A percentile compares a stretch with the other conserved stretches of the same genome.
phyloP scores from a whole-genome alignment of 208 protist species.

The Wallacemonas rigidus region DNA sequence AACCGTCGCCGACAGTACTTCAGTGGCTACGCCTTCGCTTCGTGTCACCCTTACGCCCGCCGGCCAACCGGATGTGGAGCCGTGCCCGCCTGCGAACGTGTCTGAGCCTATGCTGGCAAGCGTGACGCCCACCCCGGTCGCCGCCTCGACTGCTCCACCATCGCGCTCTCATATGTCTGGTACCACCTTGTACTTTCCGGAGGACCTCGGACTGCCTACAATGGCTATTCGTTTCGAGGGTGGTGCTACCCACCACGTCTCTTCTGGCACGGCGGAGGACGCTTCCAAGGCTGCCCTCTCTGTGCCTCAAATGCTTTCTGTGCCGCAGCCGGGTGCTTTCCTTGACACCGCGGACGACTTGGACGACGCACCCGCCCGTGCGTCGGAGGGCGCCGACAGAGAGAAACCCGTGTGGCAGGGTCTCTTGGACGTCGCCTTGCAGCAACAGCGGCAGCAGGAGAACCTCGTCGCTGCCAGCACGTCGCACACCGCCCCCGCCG shows the following conservation, averaged over 20 bases:
- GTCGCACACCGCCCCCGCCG: constrained; percentile 14
- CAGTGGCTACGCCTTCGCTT: not conserved
- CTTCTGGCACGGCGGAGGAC: constrained; percentile 27
- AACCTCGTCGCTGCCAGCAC: not conserved
- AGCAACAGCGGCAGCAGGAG: constrained; percentile 11
- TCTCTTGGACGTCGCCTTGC: constrained; percentile 38
- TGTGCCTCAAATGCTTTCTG: constrained; percentile 49
- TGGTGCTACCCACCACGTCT: constrained; percentile 10
- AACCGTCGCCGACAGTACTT: not conserved
- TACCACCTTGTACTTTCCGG: constrained; percentile 65
- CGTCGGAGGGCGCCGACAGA: not conserved
- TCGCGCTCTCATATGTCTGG: constrained; percentile 20
- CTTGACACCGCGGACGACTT: constrained; percentile 27
- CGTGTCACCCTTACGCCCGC: not conserved
- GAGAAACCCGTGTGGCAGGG: constrained; percentile 33
- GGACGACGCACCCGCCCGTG: constrained; percentile 14
- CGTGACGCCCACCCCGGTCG: constrained; percentile 20
- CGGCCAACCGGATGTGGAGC: not conserved
- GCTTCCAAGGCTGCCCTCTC: constrained; percentile 25
- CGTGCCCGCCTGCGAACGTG: not conserved
- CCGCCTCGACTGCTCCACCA: constrained; percentile 19
- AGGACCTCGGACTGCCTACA: constrained; percentile 50
- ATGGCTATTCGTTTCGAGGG: constrained; percentile 53
- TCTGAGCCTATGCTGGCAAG: constrained; percentile 20
- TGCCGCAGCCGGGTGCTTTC: constrained; percentile 21